Base-by-base conservation (phyloP, 306 rosid genomes). In the Heteromeles arbutifolia region DNA sequence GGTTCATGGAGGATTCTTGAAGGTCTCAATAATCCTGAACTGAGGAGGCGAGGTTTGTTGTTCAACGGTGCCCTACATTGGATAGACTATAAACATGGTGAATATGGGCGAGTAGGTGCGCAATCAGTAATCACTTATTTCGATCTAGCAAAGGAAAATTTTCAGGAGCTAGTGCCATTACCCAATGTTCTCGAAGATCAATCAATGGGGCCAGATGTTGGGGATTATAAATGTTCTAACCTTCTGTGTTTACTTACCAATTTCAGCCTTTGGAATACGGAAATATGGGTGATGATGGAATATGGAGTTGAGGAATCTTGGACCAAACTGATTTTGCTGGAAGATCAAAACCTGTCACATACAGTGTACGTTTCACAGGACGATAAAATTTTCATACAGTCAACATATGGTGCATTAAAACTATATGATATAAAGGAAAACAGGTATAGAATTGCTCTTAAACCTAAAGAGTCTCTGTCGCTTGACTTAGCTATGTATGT, bases 31-130 rank as follows among this genome's bases (percentile, higher is more conserved):
- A 3, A 53, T 53, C n/a, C 5, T 21, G 58, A 52, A 70, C 21
- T 52, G 17, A 0, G 8, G 2, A 37, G 74, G 43, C 18, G 5
- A 10, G 74, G 65, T 25, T 53, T 5, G 14, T 54, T 54, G 5
- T 19, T 34, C 4, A 71, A 71, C 14, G 75, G 75, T n/a, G 75
- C 75, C n/a, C 15, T 71, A 3, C 75, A 53, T 71, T 54, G 75
- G 75, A 10, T 21, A 3, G 13, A 71, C 14, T 48, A 6, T 6
- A 4, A 10, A 71, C 14, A 10, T 22, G 13, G 63, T 21, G 13
- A 13, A 12, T 4, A 15, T 12, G 13, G 34, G 37, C 18, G 1
- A 44, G 37, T 32, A 32, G 37, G 37, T 32, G 8, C 37, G 37
- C 5, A 32, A 32, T 32, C 37, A 34, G 37, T 34, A 29, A 31